phyloP scores from a whole-genome alignment of 768 basidiomycete genomes.

The Hirschioporus abietinus region DNA sequence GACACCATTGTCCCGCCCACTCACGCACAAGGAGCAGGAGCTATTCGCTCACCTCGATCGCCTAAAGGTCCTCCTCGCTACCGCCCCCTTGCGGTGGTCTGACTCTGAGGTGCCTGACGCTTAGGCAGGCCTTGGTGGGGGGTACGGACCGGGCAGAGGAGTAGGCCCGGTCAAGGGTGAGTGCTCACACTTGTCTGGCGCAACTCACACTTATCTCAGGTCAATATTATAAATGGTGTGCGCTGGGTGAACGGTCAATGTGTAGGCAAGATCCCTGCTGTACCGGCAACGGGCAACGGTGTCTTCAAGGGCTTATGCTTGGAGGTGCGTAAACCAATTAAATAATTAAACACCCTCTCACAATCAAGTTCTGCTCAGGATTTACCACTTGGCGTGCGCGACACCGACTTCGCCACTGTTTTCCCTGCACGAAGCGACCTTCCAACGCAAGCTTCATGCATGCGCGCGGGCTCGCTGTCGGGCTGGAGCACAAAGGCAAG shows the following conservation, averaged over 20 bases:
- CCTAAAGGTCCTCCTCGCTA: slow-evolving; percentile 88
- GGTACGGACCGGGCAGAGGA: too few relatives aligned
- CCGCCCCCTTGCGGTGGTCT: slow-evolving; percentile 76
- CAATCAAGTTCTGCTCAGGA: slow-evolving; percentile 32
- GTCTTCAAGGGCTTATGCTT: slow-evolving; percentile 69
- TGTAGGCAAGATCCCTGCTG: slow-evolving; percentile 58
- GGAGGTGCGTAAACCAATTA: slow-evolving; percentile 35
- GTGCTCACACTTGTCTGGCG: too few relatives aligned
- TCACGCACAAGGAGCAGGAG: slow-evolving; percentile 62
- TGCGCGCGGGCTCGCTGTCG: slow-evolving; percentile 71
- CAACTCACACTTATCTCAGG: slow-evolving; percentile 39
- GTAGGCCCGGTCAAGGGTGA: too few relatives aligned
- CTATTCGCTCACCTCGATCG: too few relatives aligned
- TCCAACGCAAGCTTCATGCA: slow-evolving; percentile 77
- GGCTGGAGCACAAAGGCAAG: slow-evolving; percentile 75
- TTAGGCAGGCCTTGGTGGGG: too few relatives aligned
- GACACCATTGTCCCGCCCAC: slow-evolving; percentile 35
- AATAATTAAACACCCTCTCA: neutral
- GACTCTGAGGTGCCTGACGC: slow-evolving; percentile 10
- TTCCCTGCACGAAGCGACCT: slow-evolving; percentile 85
- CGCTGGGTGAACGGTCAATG: slow-evolving; percentile 64
- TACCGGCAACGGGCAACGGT: slow-evolving; percentile 25
- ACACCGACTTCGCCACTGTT: slow-evolving; percentile 63
- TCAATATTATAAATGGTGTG: slow-evolving; percentile 58
- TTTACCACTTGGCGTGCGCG: slow-evolving; percentile 74